Evolutionary conservation across 352 stramenopile genomes (phyloP), one percentile per base, ranked within the genome.

Genomic region (Albugo candida): DNA sequence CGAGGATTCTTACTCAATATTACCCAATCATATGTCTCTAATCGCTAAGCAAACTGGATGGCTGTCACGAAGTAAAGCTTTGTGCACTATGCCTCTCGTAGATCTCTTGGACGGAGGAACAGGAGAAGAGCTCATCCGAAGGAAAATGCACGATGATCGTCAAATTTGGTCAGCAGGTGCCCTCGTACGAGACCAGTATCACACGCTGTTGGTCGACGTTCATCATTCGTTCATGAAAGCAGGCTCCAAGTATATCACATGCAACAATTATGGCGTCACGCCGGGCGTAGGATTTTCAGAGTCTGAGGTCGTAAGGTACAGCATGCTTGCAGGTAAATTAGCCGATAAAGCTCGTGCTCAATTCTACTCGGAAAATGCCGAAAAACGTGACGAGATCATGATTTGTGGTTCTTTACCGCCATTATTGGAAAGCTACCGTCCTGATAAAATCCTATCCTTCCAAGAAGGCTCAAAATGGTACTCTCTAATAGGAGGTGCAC

Each of bases 241-340:
- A 18, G 83, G 83, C 13, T 62, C 78, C 5, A 55, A 84, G 47
- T 81, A 63, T 14, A 78, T 95, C 45, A 96, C 85, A 17, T 85
- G 76, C 54, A 95, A 96, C 65, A 92, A 85, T 37, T 96, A 95
- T 56, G 79, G 76, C 37, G 71, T 94, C 31, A 87, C 81, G 31
- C 81, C 81, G 13, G 78, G 78, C 39, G 77, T 89, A 4, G 79
- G 80, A 42, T 95, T 96, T 59, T 63, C 47, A 2, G 56, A 78
- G 27, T 51, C 69, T 0, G 65, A 92, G 31, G 81, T 92, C n/a
- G 48, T 58, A 14, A 52, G 58, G 39, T 64, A 70, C 52, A 73
- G 63, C 11, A 55, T 39, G 13, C 46, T 70, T 20, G 66, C 79
- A 13, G 81, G 72, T 35, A 45, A 55, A 48, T 61, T 94, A 52